Base-by-base conservation (phyloP, 352 stramenopile genomes). In the Globisporangium uncinulatum region DNA sequence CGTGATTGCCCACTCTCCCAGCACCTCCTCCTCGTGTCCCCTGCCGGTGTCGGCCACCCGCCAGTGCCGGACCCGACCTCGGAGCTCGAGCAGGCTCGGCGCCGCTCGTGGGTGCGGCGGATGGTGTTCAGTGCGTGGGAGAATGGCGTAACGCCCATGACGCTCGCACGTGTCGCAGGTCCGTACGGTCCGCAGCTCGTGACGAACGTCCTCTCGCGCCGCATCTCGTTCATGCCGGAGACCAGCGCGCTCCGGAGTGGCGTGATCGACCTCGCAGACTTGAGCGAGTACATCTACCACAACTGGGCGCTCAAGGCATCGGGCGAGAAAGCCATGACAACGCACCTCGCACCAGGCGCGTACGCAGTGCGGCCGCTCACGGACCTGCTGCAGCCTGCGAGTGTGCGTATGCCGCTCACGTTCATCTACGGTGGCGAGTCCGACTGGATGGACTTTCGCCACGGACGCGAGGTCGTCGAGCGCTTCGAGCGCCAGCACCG, bases 381-480 rank as follows among this genome's bases (percentile, higher is more conserved):
- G 20, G 76, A 92, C 51, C 67, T 71, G 51, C 63, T 94, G 19
- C 51, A 72, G 15, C 80, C 80, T 0, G 71, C 83, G 48, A 63
- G 59, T 5, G 67, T 94, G 9, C 69, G 78, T 52, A 92, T 92
- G 84, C 84, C 84, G 21, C 62, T 94, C 15, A 88, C 82, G 32
- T 92, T 94, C 57, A 83, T 94, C 47, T 92, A 92, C 57, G 76
- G 76, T 8, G 80, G 83, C 43, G 76, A 90, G 29, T 81, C 71
- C 32, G 84, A 94, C 67, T 94, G 84, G 84, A 94, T 94, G 84
- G 82, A 94, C 66, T 90, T 86, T 56, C 70, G 69, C 41, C 77
- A 87, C 51, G 79, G 81, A 19, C 57, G 74, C 46, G 61, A 72
- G 14, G 74, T 94, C n/a, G 75, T 92, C 13, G 65, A 89, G 20